A percentile compares a stretch with the other conserved stretches of the same genome.
phyloP scores from a whole-genome alignment of 2,329 filamentous ascomycete genomes.

The Fonsecaea nubica region DNA sequence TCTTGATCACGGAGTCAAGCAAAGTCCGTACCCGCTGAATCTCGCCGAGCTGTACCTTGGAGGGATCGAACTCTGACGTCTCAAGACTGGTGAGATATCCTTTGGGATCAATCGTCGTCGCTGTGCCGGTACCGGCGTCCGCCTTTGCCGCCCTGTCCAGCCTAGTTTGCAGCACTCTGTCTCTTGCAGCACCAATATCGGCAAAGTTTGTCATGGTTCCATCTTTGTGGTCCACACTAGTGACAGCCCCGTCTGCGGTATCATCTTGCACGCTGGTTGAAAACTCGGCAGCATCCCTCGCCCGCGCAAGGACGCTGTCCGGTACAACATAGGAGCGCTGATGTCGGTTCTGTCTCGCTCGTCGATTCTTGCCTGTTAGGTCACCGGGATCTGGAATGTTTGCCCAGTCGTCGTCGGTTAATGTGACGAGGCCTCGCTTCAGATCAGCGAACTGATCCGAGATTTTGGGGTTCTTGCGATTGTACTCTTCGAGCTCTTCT shows the following conservation, averaged over 20 bases:
- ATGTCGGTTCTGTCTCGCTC: constrained; percentile 81
- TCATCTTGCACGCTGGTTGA: constrained; percentile 90
- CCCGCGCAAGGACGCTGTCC: constrained; percentile 90
- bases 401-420: constrained; percentile 96
- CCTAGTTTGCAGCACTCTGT: constrained; percentile 94
- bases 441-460: constrained; percentile 96
- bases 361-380: constrained; percentile 89
- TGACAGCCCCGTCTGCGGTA: constrained; percentile 59
- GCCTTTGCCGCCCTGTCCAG: constrained; percentile 84
- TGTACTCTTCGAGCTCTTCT: constrained; percentile 91
- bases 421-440: constrained; percentile 84
- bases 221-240: constrained; percentile 62
- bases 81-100: constrained; percentile 93
- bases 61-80: constrained; percentile 78
- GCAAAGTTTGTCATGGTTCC: constrained; percentile 98
- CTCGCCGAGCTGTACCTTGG: constrained; percentile 86
- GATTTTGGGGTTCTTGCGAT: constrained; percentile 97
- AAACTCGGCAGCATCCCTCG: constrained; percentile 78
- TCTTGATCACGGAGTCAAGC: constrained; percentile 95
- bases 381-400: constrained; percentile 95
- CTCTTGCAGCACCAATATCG: constrained; percentile 92
- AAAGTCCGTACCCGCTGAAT: constrained; percentile 92
- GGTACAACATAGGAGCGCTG: constrained; percentile 95
- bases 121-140: constrained; percentile 74
- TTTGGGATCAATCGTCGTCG: constrained; percentile 91